phyloP scores from a whole-genome alignment of 257 asterid species.

The Coffea eugenioides region DNA sequence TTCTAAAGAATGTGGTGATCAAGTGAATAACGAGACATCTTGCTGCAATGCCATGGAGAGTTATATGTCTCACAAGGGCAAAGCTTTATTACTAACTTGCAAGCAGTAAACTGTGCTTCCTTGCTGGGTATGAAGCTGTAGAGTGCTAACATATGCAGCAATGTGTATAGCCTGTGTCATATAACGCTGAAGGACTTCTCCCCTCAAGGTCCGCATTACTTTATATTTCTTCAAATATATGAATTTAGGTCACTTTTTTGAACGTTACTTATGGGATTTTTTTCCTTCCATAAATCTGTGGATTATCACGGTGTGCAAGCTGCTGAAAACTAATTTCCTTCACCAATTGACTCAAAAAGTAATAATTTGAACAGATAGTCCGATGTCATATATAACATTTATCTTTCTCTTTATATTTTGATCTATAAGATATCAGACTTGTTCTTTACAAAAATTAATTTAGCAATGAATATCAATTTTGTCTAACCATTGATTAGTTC shows the following conservation, averaged over 20 bases:
- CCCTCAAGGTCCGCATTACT: slow-evolving; percentile 28
- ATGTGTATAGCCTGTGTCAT: slow-evolving; percentile 9
- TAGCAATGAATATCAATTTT: too few relatives aligned
- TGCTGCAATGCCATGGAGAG: slow-evolving; percentile 28
- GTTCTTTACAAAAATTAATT: too few relatives aligned
- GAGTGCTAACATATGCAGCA: slow-evolving; percentile 18
- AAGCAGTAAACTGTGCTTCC: slow-evolving; percentile 35
- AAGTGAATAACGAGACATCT: background rate
- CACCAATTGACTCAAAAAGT: too few relatives aligned
- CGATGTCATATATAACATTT: too few relatives aligned
- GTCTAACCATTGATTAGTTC: too few relatives aligned
- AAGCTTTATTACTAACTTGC: slow-evolving; percentile 29
- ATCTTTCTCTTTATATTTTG: too few relatives aligned
- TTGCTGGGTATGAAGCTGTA: slow-evolving; percentile 26
- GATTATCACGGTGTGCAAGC: too few relatives aligned
- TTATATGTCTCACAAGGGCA: slow-evolving; percentile 30
- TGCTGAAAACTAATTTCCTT: too few relatives aligned
- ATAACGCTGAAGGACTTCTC: slow-evolving; percentile 30
- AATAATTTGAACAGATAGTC: too few relatives aligned
- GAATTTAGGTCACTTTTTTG: too few relatives aligned
- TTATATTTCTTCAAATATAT: background rate
- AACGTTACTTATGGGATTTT: background rate
- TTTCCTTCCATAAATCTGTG: too few relatives aligned
- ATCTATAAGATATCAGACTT: too few relatives aligned
- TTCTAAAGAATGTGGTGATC: slow-evolving; percentile 25